Base-by-base conservation (phyloP, 2,329 filamentous ascomycete genomes). In the Teratosphaeria pseudoeucalypti region DNA sequence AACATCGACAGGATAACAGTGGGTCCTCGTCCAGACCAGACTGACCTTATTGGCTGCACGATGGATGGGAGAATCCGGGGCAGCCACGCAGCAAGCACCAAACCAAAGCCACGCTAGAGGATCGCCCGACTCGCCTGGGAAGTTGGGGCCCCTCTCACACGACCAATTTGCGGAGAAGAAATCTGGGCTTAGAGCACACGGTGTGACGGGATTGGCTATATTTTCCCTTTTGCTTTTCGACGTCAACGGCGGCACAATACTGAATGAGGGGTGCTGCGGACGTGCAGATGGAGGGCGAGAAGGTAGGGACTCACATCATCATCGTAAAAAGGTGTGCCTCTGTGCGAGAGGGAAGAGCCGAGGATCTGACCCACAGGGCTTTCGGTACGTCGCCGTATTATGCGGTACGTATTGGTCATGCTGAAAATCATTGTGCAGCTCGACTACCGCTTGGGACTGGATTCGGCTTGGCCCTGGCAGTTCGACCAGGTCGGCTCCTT, bases 61-160 rank as follows among this genome's bases (percentile, higher is more conserved):
- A 23, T 23, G 53, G 52, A 54, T 53, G 57, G 57, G 53, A 58
- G 57, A 58, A 54, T 54, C 57, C 57, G 57, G 57, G 29, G 52
- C 56, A 57, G 34, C 23, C 37, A 52, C 34, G 26, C 43, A 27
- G 26, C 37, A 37, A 23, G 5, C 32, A 34, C 56, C 55, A 37
- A 59, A 58, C 61, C 57, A 54, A 19, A 54, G 27, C 9, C 27
- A 26, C 53, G 53, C 53, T 56, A 61, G 60, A 57, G 56, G 54
- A 60, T 43, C 56, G 53, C 23, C 34, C 19, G 7, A 6, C 19
- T 49, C 55, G 56, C 34, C 23, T 23, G 23, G 23, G 23, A 23
- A 23, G 23, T 54, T 55, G 61, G 60, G 56, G 37, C 29, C 29
- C 43, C 58, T 61, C 59, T 60, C 63, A 64, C 63, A 68, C 65